Percentiles rank a stretch among this genome's conserved stretches.
These are phyloP conservation scores for Amanita molliuscula DNA, from an alignment of 768 basidiomycete species.

Conservation along the genomic window DNA sequence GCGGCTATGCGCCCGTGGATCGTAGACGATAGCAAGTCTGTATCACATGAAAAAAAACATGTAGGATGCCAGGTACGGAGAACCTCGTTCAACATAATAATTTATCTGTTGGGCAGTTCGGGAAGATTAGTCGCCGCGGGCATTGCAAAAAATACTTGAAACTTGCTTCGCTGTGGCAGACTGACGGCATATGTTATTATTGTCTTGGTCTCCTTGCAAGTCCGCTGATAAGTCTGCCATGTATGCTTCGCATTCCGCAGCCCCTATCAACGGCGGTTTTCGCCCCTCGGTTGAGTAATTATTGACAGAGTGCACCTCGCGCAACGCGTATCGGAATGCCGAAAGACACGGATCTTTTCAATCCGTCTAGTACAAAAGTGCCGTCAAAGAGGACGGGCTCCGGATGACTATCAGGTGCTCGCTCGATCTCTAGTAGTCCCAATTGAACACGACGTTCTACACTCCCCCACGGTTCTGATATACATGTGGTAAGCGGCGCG, in stretches of 20 bases:
- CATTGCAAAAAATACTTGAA: background rate
- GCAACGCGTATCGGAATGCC: background rate
- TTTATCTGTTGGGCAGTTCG: background rate
- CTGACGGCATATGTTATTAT: background rate
- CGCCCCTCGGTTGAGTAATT: too few relatives aligned
- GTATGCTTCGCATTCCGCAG: too few relatives aligned
- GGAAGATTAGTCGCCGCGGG: background rate
- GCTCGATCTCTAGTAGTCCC: background rate
- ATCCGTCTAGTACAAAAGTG: background rate
- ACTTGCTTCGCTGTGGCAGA: background rate
- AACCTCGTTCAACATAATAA: too few relatives aligned
- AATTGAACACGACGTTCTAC: background rate
- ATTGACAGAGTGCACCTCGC: background rate
- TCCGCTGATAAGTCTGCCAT: too few relatives aligned
- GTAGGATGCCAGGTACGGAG: too few relatives aligned
- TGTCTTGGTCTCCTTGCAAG: background rate
- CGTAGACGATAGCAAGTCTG: too few relatives aligned
- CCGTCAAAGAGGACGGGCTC: background rate
- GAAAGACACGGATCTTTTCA: background rate
- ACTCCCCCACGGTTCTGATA: background rate
- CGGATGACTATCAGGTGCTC: background rate
- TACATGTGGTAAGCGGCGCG: background rate
- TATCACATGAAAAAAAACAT: too few relatives aligned
- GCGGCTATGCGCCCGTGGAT: too few relatives aligned
- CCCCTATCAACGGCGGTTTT: too few relatives aligned